Evolutionary conservation across 805 yeast genomes (phyloP), one percentile per base, ranked within the genome.

Genomic region (Zygotorulaspora danielsina): DNA sequence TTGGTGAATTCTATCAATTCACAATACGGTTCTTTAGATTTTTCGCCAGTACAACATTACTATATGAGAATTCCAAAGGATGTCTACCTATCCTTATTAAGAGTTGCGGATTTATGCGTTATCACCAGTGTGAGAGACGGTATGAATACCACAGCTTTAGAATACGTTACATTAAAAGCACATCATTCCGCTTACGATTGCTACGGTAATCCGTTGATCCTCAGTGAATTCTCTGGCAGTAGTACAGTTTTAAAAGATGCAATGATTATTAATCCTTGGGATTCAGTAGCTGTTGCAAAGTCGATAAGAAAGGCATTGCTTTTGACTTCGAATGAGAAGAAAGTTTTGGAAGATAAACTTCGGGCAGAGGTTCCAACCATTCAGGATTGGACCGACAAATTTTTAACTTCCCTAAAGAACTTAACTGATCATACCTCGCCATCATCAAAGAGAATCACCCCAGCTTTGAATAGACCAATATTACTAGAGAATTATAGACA

Each of bases 51-150:
- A 22, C 84, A 86, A 53, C 96, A 90, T 61, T 93, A 86, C 65
- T 94, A 89, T 55, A 84, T 86, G 77, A 76, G 94, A 53, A 77
- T 93, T 46, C 86, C 81, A 24, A 80, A 82, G 49, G 93, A 83
- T 42, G 97, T 90, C 62, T 93, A 93, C 62, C 70, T 84, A 44
- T 96, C 97, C 0, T 66, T 93, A 34, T 67, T 93, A 40, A 72
- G 96, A 46, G 89, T 78, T 11, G 97, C 97, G 0, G 97, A 93
- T 57, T 67, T 93, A 49, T 89, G 95, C 19, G 65, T 93, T 39
- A 84, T 88, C 47, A 87, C 97, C 0, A 81, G 95, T 2, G 81
- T 90, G 19, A 78, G 98, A 59, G 98, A 93, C 61, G 97, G 97
- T 41, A 88, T 90, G 83, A 90, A 88, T 65, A 87, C 97, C 4